Base-by-base conservation (phyloP, 2,329 filamentous ascomycete genomes). In the Amesomyces nigricolor region DNA sequence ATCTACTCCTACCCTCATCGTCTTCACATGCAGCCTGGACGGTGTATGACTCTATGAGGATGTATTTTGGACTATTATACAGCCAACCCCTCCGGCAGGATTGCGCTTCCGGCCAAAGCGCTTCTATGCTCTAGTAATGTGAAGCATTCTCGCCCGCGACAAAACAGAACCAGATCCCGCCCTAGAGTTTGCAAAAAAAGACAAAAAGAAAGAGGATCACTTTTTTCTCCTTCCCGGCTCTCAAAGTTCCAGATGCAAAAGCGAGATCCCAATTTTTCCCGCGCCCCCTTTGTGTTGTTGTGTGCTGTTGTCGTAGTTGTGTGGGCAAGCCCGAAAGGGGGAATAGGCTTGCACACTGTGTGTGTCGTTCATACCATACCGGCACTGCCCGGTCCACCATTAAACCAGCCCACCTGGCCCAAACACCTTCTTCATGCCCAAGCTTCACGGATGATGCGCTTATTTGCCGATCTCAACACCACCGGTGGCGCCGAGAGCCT, bases 401-500 rank as follows among this genome's bases (percentile, higher is more conserved):
- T 14, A 8, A 26, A 50, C 22, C 37, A 45, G 19, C 19, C 30
- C 47, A 26, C 51, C 14, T 40, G 5, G 19, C 35, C 29, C 26
- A 8, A 16, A 11, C n/a, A 9, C 39, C 22, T 6, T 42, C 35
- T 46, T n/a, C 42, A 46, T 29, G 49, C n/a, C 14, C 30, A 22
- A 17, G 11, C 30, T 17, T 22, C 30, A 19, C 9, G 11, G 32
- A 10, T 47, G 22, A 40, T 30, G 44, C 58, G 39, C 43, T 72
- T 74, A 74, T 67, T 77, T 77, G 60, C 69, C 71, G 62, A 90
- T 87, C 73, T 91, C 87, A 35, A 91, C 85, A 74, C 87, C 88
- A n/a, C 85, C 86, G 13, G 79, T 82, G 50, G 88, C 89, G 54
- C 85, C 86, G 1, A 53, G 26, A 2, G 17, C 11, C 30, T 44